Conservation (phyloP, 148 eudicot species). For the Fagopyrum homotropicum region DNA sequence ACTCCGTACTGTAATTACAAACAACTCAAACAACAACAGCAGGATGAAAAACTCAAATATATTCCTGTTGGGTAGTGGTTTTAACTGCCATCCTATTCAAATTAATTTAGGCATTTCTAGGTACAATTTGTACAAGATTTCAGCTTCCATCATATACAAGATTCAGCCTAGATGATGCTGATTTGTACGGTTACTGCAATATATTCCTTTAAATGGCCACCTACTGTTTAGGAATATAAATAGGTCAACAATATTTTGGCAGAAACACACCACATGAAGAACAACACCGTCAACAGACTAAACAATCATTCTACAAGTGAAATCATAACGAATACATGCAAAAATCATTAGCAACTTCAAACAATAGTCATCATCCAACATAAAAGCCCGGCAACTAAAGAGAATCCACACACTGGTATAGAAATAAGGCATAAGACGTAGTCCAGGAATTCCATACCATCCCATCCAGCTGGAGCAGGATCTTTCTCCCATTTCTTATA, state of each 20-base stretch:
- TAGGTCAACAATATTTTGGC: not conserved
- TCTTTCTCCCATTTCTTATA: slow-evolving; percentile 96
- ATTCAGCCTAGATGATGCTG: not conserved
- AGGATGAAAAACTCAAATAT: not conserved
- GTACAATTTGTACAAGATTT: not conserved
- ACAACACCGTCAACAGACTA: not conserved
- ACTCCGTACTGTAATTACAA: not conserved
- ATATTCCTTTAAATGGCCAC: not conserved
- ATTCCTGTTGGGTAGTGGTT: not conserved
- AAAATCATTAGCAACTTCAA: not conserved
- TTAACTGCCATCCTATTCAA: not conserved
- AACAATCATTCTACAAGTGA: not conserved
- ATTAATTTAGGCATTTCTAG: not conserved
- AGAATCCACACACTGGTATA: not conserved
- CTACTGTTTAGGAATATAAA: not conserved
- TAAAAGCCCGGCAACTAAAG: not conserved
- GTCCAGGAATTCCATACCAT: slow-evolving; percentile 45
- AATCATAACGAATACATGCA: not conserved
- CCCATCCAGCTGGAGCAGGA: slow-evolving; percentile 97
- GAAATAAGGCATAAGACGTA: not conserved
- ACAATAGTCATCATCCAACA: not conserved
- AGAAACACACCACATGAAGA: not conserved
- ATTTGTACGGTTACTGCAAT: not conserved
- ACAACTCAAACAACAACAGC: not conserved
- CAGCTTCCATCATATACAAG: no score